These are phyloP conservation scores for Dictyostelium purpureum DNA, from an alignment of 78 protist species.

Conservation along the genomic window DNA sequence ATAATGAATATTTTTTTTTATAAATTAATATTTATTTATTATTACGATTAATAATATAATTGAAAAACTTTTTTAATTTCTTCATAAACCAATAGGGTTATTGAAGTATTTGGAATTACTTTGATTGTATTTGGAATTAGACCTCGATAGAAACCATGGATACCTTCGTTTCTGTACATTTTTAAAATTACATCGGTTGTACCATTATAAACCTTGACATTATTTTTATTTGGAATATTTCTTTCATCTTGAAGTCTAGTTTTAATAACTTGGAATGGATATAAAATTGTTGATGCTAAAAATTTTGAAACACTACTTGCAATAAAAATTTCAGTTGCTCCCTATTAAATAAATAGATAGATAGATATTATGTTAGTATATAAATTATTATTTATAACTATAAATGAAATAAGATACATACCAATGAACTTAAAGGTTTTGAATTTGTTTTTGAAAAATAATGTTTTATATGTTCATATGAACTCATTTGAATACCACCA, in stretches of 20 bases:
- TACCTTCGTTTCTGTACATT: constrained; percentile 35
- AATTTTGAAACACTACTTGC: constrained; percentile 69
- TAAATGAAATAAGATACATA: neutral
- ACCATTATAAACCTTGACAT: constrained; percentile 19
- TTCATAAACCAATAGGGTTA: constrained; percentile 70
- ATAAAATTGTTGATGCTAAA: constrained; percentile 39
- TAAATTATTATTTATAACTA: neutral
- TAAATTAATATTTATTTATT: neutral
- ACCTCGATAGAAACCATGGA: constrained; percentile 66
- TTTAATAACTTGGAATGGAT: constrained; percentile 69
- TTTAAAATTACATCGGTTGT: constrained; percentile 46
- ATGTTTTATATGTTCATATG: constrained; percentile 45
- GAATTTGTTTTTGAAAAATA: neutral
- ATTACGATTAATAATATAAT: neutral
- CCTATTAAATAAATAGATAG: neutral
- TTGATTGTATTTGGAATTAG: constrained; percentile 57
- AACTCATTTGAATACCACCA: constrained; percentile 75
- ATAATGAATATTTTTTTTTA: no score
- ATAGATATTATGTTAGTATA: neutral
- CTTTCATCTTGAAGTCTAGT: constrained; percentile 75
- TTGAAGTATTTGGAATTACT: constrained; percentile 74
- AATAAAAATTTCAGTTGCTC: constrained; percentile 37
- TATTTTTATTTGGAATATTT: constrained; percentile 50
- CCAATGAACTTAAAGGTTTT: constrained; percentile 14
- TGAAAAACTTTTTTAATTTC: constrained; percentile 57